A percentile compares a stretch with the other conserved stretches of the same genome.
Conservation (phyloP, 495 filamentous ascomycete genomes). For the Penicillium roqueforti region DNA sequence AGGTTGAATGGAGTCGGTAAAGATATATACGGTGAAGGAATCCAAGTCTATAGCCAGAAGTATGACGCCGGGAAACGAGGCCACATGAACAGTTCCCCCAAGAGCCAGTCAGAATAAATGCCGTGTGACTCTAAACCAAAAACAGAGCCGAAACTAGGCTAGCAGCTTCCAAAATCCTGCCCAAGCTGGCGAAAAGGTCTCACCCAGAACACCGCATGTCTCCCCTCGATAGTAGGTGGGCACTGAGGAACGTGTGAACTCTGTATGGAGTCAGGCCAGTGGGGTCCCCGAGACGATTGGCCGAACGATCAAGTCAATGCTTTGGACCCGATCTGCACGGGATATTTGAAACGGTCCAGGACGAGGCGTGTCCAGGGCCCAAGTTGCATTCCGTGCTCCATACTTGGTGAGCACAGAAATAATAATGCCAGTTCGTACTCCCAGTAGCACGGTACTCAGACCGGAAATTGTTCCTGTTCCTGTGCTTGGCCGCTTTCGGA, state of each 20-base stretch:
- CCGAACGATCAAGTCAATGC: constrained; percentile 1
- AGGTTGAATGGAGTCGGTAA: neutral
- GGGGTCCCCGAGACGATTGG: neutral
- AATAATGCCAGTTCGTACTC: neutral
- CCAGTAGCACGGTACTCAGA: neutral
- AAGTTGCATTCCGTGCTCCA: neutral
- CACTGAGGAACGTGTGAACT: neutral
- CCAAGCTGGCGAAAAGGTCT: constrained; percentile 6
- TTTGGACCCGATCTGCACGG: constrained; percentile 2
- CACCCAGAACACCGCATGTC: constrained; percentile 2
- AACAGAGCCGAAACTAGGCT: neutral
- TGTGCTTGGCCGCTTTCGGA: constrained; percentile 21
- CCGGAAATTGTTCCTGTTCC: neutral
- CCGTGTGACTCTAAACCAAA: constrained; percentile 5
- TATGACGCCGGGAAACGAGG: constrained; percentile 17
- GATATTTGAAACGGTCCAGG: constrained; percentile 3
- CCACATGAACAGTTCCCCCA: constrained; percentile 8
- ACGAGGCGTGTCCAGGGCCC: neutral
- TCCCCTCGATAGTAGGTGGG: constrained; percentile 5
- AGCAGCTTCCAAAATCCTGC: constrained; percentile 15
- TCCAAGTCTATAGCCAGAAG: constrained; percentile 16
- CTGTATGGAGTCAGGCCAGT: constrained; percentile 2
- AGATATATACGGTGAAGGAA: constrained; percentile 24
- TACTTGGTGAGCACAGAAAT: neutral
- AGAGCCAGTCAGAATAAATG: constrained; percentile 17